These are phyloP conservation scores for Ambrosiella xylebori DNA, from an alignment of 2,329 filamentous ascomycete genomes.

Conservation along the genomic window DNA sequence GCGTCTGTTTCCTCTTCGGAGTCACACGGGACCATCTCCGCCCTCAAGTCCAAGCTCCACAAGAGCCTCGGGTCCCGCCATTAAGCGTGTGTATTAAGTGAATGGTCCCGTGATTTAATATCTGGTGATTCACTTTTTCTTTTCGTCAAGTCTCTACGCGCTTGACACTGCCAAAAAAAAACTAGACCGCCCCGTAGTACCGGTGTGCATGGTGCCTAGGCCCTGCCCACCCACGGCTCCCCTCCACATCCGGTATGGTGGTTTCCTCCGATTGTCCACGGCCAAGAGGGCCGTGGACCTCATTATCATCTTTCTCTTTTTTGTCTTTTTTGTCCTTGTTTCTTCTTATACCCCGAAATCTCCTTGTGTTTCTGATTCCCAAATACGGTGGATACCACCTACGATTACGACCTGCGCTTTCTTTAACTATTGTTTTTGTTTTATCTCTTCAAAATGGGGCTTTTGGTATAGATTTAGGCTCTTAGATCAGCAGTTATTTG, in stretches of 20 bases:
- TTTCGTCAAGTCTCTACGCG: too few species aligned
- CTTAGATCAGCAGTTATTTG: background rate
- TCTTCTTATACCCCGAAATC: background rate
- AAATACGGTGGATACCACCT: too few species aligned
- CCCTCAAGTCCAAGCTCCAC: constrained; percentile 9
- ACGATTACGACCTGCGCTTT: background rate
- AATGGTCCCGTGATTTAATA: background rate
- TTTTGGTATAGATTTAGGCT: background rate
- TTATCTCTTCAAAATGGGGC: background rate
- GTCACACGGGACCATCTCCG: background rate
- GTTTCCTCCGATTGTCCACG: too few species aligned
- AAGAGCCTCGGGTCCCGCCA: constrained; percentile 8
- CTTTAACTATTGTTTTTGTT: background rate
- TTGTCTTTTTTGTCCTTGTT: background rate
- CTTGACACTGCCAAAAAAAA: too few species aligned
- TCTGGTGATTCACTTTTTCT: too few species aligned
- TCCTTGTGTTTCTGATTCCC: background rate
- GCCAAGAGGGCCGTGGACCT: too few species aligned
- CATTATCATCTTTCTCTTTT: background rate
- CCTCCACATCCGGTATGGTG: too few species aligned
- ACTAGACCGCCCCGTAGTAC: too few species aligned
- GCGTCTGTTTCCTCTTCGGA: constrained; percentile 2
- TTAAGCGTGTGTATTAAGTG: background rate
- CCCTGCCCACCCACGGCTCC: too few species aligned
- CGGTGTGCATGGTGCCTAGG: too few species aligned